A percentile compares a stretch with the other conserved stretches of the same genome.
Evolutionary conservation across 257 asterid species (phyloP).

Genomic region (Solanum chilense): DNA sequence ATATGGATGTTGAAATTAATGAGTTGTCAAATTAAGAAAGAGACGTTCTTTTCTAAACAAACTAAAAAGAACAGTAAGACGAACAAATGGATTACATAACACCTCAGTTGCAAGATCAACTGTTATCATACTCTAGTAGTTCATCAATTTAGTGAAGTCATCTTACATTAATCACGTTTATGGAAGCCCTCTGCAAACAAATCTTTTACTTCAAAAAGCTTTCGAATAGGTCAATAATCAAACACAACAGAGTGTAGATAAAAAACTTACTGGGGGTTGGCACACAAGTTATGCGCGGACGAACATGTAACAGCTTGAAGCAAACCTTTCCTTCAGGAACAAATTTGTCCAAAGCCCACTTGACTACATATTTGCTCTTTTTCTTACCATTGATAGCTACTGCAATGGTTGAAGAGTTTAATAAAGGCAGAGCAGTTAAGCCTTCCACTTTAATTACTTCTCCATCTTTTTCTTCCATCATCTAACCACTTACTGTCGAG

Average conservation of each 20-base stretch:
- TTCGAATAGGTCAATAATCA: not conserved
- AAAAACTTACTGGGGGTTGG: constrained; percentile 81
- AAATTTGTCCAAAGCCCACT: constrained; percentile 91
- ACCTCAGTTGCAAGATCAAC: not conserved
- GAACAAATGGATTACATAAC: not conserved
- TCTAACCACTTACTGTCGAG: not conserved
- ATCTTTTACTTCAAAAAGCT: not conserved
- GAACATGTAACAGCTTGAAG: constrained; percentile 63
- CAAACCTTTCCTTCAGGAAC: constrained; percentile 51
- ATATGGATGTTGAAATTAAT: not conserved
- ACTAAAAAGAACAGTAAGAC: not conserved
- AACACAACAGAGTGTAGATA: not conserved
- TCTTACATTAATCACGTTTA: not conserved
- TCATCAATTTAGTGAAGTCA: not conserved
- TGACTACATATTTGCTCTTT: constrained; percentile 44
- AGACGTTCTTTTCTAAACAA: not conserved
- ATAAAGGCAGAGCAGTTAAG: constrained; percentile 12
- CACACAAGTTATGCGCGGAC: constrained; percentile 39
- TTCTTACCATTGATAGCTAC: constrained; percentile 55
- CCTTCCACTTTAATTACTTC: constrained; percentile 9
- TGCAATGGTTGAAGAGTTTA: constrained; percentile 26
- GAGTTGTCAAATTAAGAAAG: not conserved
- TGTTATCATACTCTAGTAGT: not conserved
- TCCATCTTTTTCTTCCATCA: not conserved
- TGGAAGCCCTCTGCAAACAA: not conserved